Percentiles rank a stretch among this genome's conserved stretches.
Evolutionary conservation across 208 protist genomes (phyloP).

Genomic region (Trypanosoma congolense): DNA sequence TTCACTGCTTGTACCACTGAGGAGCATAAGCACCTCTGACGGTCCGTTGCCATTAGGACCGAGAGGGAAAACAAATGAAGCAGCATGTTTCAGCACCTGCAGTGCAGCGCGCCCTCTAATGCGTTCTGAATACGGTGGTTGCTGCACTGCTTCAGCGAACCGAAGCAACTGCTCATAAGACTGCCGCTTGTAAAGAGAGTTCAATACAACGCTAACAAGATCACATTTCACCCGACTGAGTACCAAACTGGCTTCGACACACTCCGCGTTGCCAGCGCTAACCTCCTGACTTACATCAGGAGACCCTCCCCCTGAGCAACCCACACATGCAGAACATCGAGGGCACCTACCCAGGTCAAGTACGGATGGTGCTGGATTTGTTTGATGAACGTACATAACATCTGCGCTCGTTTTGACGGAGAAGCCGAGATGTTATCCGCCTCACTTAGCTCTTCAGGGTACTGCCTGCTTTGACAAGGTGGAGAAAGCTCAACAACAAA

Average conservation of each 20-base stretch:
- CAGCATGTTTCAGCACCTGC: conserved; percentile 21
- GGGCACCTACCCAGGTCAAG: conserved; percentile 12
- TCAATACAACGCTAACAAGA: conserved; percentile 9
- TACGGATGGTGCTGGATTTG: conserved; percentile 19
- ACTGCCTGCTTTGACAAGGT: conserved; percentile 1
- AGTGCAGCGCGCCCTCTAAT: conserved; percentile 13
- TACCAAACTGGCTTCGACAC: not conserved
- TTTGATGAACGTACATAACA: conserved; percentile 6
- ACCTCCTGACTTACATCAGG: not conserved
- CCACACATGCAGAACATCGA: conserved; percentile 12
- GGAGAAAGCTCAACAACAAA: conserved; percentile 3
- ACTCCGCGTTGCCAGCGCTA: not conserved
- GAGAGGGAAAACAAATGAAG: conserved; percentile 24
- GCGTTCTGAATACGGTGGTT: not conserved
- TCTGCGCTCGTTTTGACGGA: conserved; percentile 2
- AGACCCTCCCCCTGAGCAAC: not conserved
- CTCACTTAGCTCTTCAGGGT: no score
- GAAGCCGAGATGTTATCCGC: not conserved
- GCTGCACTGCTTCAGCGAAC: conserved; percentile 22
- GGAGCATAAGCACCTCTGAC: conserved; percentile 15
- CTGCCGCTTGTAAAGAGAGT: conserved; percentile 13
- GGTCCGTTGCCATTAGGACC: conserved; percentile 7
- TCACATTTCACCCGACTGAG: conserved; percentile 6
- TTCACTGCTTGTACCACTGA: conserved; percentile 13
- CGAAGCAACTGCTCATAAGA: conserved; percentile 21